These are phyloP conservation scores for Patellaria atrata DNA, from an alignment of 495 filamentous ascomycete species.

Conservation along the genomic window DNA sequence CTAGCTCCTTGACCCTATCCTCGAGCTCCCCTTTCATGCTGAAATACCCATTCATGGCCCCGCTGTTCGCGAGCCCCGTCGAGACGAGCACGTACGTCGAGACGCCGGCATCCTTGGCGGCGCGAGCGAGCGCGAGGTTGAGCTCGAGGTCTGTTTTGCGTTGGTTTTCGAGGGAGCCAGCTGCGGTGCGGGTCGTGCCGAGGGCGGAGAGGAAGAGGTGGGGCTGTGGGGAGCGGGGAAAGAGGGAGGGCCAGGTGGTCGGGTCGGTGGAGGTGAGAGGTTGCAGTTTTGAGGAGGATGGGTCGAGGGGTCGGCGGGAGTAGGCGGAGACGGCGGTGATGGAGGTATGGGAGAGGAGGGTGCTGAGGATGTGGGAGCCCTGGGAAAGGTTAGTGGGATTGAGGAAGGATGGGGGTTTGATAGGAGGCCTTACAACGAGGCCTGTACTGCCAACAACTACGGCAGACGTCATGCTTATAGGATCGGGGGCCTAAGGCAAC, in stretches of 20 bases:
- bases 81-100: slow-evolving; percentile 37
- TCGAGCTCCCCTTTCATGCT: slow-evolving; percentile 76
- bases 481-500: too few relatives aligned
- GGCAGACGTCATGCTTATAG: slow-evolving; percentile 20
- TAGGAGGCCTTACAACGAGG: slow-evolving; percentile 20
- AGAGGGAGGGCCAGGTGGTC: slow-evolving; percentile 25
- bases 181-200: slow-evolving; percentile 32
- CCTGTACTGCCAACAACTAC: slow-evolving; percentile 27
- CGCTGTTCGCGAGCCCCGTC: slow-evolving; percentile 10
- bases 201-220: slow-evolving; percentile 34
- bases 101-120: slow-evolving; percentile 37
- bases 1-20: slow-evolving; percentile 52
- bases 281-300: slow-evolving; percentile 18
- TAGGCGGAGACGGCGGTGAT: slow-evolving; percentile 23
- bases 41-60: slow-evolving; percentile 27
- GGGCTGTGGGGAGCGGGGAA: slow-evolving; percentile 21
- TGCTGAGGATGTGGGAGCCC: slow-evolving; percentile 26
- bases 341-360: slow-evolving; percentile 22
- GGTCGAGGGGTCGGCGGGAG: slow-evolving; percentile 23
- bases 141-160: slow-evolving; percentile 38
- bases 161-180: slow-evolving; percentile 35
- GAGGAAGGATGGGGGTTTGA: background rate
- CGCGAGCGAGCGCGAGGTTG: slow-evolving; percentile 32
- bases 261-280: slow-evolving; percentile 20
- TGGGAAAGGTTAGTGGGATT: slow-evolving; percentile 6